Evolutionary conservation across 306 rosid species (phyloP), one percentile per base, ranked within the genome.

Genomic region (Sindora glabra): DNA sequence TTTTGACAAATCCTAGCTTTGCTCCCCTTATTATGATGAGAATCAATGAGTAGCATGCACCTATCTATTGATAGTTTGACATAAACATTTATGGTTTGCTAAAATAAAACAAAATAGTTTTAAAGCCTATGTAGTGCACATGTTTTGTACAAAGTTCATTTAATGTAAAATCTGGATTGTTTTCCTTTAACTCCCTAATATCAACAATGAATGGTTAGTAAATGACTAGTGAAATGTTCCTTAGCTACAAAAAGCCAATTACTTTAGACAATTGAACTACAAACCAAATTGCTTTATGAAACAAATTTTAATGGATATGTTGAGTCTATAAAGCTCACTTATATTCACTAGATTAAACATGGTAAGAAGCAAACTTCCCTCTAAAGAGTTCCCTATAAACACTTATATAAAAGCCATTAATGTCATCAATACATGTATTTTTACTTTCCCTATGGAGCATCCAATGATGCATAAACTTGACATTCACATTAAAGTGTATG

Each of bases 271-370:
- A 62, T 60, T 25, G 23, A 75, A 46, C 56, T 67, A 23, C 34
- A 13, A 51, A 10, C 22, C 5, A 73, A 38, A 53, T 17, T 22
- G 16, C 33, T 11, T 32, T 8, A 24, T 48, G 14, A 70, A 48
- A 59, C 38, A 55, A 17, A 25, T 34, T 17, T 6, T 14, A 36
- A 30, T 50, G 57, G 14, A 23, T n/a, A 16, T 21, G 3, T 14
- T 22, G 29, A 34, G 47, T 50, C 22, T 2, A 17, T 50, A 70
- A 17, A 67, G 68, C 80, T 74, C 58, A 92, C 99, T 95, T 19
- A 92, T 92, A 77, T 92, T 96, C 49, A 96, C 95, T 17, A 92
- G 77, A 73, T 89, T 92, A 52, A 92, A 92, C 96, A 92, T 92
- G 44, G 90, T 94, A 83, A 92, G 86, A 72, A 92, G 95, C 42